Base-by-base conservation (phyloP, 1,284 basidiomycete species). In the Pseudozyma tsukubaensis region DNA sequence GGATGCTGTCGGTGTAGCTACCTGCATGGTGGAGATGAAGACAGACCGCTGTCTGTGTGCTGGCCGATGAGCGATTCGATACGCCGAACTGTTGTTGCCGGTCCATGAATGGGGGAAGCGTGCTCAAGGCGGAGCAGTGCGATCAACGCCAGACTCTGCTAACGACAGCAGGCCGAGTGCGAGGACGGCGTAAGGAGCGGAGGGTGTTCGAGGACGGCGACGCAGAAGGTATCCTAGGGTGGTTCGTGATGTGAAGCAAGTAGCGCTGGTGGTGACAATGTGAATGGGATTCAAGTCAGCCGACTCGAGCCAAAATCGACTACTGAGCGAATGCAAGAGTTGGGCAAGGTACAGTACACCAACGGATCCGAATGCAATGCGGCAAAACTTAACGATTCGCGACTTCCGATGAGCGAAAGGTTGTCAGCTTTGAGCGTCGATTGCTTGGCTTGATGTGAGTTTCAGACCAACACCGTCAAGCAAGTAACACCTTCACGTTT, bases 261-360 rank as follows among this genome's bases (percentile, higher is more conserved):
- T 11, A 24, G 35, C 14, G 36, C 8, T 43, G 29, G 24, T 37
- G 24, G 34, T 18, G 1, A 50, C 32, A 18, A 4, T 10, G 14
- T 18, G 32, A 42, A 21, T 36, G 34, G 42, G 18, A 29, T 12
- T 9, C 58, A 52, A 40, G 62, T 64, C 62, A 49, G 50, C 55
- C 55, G 62, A 58, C 65, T 49, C 40, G 35, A 59, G 13, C 37
- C 49, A 56, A 56, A 24, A 48, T 1, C 39, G 42, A 49, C n/a
- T 50, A 7, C 47, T 29, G 24, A 29, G 24, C 24, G 24, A 29
- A 29, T 29, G 24, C 24, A 29, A 29, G 24, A 29, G 24, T 29
- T 3, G 24, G 24, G n/a, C 24, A 39, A 52, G 24, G 39, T 29
- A 4, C 8, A 40, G 10, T 19, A 10, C 35, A 37, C 19, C 13